Evolutionary conservation across 805 yeast species (phyloP), one percentile per base, ranked within the genome.

Genomic region (Wickerhamiella domercqiae): DNA sequence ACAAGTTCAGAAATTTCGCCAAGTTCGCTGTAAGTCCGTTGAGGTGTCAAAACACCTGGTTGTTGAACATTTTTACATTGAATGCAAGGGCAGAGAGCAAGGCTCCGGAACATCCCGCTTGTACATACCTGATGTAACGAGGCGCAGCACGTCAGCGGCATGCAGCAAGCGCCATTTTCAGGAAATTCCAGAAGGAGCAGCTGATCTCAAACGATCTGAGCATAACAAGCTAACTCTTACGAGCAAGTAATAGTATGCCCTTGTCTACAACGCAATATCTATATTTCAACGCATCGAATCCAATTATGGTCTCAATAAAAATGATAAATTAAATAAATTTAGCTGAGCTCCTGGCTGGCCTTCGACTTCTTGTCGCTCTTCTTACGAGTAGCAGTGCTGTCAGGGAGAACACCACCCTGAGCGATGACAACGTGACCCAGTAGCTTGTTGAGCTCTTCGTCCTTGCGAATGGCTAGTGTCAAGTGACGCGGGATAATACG

Each of bases 401-500:
- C 93, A 39, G 97, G 97, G 60, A 87, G 68, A 39, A 87, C 97
- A 76, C 97, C 97, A 69, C 97, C 97, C 51, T 78, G 83, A 29
- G 96, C 95, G 58, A 87, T 87, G 42, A 96, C 87, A 41, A 95
- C 94, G 63, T 82, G 78, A 42, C 53, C 53, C 56, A 87, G 79
- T 56, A 87, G 71, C 47, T 83, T 77, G 67, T 86, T 94, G 61
- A 87, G 75, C 64, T 87, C 97, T 62, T 87, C 97, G 62, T 87
- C 97, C 58, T 94, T 94, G 68, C 97, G 82, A 56, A 86, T 86
- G 45, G 97, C 97, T 55, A 86, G 71, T 63, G 86, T 95, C 56
- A 86, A 69, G 62, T 86, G 97, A 66, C 97, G 81, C 55, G 97
- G 97, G 15, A 94, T 84, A 59, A 86, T 86, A 77, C 97, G 83